Conservation (phyloP, 2,329 filamentous ascomycete species). For the Xenoacremonium recifei region DNA sequence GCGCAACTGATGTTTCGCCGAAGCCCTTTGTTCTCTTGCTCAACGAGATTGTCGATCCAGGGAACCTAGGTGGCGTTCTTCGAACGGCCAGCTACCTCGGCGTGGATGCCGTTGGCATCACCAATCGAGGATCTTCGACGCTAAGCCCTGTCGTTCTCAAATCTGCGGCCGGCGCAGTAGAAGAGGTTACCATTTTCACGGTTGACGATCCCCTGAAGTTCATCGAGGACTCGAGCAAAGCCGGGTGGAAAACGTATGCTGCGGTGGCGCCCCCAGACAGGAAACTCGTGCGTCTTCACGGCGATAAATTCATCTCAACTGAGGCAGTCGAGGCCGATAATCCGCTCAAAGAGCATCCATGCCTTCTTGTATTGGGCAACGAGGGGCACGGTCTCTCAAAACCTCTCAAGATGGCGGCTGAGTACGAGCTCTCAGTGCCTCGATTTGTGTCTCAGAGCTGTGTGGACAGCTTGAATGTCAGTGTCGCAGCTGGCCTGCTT, state of each 20-base stretch:
- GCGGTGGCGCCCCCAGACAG: slow-evolving; percentile 55
- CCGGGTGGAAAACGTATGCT: slow-evolving; percentile 83
- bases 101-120: slow-evolving; percentile 77
- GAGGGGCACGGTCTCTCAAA: slow-evolving; percentile 74
- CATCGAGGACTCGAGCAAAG: slow-evolving; percentile 61
- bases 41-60: slow-evolving; percentile 78
- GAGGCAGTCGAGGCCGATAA: slow-evolving; percentile 48
- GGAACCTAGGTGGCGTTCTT: slow-evolving; percentile 87
- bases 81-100: slow-evolving; percentile 90
- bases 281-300: slow-evolving; percentile 32
- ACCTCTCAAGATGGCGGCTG: slow-evolving; percentile 62
- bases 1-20: slow-evolving; percentile 32
- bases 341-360: slow-evolving; percentile 60
- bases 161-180: slow-evolving; percentile 82
- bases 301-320: slow-evolving; percentile 47
- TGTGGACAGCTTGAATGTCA: slow-evolving; percentile 92
- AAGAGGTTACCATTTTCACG: slow-evolving; percentile 72
- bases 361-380: slow-evolving; percentile 78
- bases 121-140: slow-evolving; percentile 69
- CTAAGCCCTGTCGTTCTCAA: slow-evolving; percentile 80
- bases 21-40: slow-evolving; percentile 73
- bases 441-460: slow-evolving; percentile 49
- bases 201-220: slow-evolving; percentile 69
- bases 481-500: slow-evolving; percentile 79
- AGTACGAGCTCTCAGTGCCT: slow-evolving; percentile 66